These are phyloP conservation scores for Pseudogymnoascus sp. DNA, from an alignment of 2,329 filamentous ascomycete species.

Conservation along the genomic window DNA sequence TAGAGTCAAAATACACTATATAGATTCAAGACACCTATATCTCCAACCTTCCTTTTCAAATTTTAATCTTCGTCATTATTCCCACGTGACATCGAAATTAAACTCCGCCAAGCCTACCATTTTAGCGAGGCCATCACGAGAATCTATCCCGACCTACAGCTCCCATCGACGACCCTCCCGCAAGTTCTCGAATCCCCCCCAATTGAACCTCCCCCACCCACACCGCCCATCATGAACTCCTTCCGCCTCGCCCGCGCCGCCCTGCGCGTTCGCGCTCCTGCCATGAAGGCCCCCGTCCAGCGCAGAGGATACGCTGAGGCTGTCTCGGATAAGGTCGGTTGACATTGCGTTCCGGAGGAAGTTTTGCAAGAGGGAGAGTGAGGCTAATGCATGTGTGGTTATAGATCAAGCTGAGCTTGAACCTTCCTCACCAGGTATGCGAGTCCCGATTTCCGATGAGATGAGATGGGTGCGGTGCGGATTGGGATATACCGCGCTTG, in stretches of 20 bases:
- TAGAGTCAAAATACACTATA: background rate
- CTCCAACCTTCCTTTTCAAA: background rate
- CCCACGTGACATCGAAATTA: background rate
- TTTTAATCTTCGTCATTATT: too few relatives aligned
- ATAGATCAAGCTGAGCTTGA: conserved; percentile 93
- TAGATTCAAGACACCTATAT: too few relatives aligned
- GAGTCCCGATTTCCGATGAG: conserved; percentile 8
- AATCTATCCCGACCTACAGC: background rate
- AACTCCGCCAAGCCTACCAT: background rate
- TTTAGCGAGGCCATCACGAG: background rate
- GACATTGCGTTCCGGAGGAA: conserved; percentile 16
- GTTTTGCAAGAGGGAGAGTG: background rate
- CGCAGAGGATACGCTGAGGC: conserved; percentile 88
- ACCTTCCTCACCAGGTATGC: conserved; percentile 95
- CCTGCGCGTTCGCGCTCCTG: conserved; percentile 71
- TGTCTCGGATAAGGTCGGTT: conserved; percentile 67
- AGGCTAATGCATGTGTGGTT: conserved; percentile 21
- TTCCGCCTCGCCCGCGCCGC: conserved; percentile 86
- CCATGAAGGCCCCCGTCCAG: conserved; percentile 67
- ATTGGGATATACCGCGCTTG: background rate
- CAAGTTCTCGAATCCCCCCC: conserved; percentile 30
- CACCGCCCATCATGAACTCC: conserved; percentile 70
- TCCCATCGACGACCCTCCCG: background rate
- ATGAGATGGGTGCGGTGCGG: background rate
- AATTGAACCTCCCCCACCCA: conserved; percentile 25